phyloP scores from a whole-genome alignment of 371 early-diverging fungal species.

The Nosema muscidifuracis region DNA sequence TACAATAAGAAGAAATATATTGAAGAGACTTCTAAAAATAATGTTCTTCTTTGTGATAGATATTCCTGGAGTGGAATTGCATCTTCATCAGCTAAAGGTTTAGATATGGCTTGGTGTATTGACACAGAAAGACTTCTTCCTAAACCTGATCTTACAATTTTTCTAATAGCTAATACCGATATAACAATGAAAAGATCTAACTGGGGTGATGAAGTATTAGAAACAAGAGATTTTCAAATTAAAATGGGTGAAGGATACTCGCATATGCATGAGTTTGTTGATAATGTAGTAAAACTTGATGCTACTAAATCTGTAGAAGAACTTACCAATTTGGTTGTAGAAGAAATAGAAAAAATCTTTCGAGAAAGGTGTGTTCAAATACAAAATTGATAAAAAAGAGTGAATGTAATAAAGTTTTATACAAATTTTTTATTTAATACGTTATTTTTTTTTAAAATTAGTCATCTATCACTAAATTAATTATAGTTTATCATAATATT shows the following conservation, averaged over 20 bases:
- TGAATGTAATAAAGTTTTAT: too few relatives aligned
- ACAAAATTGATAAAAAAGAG: too few relatives aligned
- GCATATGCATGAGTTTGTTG: background rate
- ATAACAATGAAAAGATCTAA: slow-evolving; percentile 71
- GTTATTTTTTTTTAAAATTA: too few relatives aligned
- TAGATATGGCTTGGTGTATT: slow-evolving; percentile 78
- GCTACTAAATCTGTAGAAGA: background rate
- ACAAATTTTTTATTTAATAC: too few relatives aligned
- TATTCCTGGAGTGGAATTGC: slow-evolving; percentile 93
- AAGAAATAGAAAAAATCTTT: slow-evolving; percentile 1
- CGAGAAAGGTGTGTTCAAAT: too few relatives aligned
- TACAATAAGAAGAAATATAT: slow-evolving; percentile 66
- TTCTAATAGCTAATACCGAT: slow-evolving; percentile 74
- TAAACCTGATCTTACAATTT: slow-evolving; percentile 77
- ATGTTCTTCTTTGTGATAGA: slow-evolving; percentile 78
- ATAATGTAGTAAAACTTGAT: slow-evolving; percentile 1
- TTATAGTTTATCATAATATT: too few relatives aligned
- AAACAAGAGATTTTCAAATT: slow-evolving; percentile 74
- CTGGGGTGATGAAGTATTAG: slow-evolving; percentile 88
- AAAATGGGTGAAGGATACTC: slow-evolving; percentile 63
- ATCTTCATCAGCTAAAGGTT: slow-evolving; percentile 69
- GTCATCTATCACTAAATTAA: too few relatives aligned
- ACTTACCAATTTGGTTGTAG: background rate
- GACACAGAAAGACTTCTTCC: slow-evolving; percentile 75
- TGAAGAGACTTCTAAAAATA: slow-evolving; percentile 15